Evolutionary conservation across 1,284 basidiomycete species (phyloP).

Genomic region (Ceratobasidium sp.): DNA sequence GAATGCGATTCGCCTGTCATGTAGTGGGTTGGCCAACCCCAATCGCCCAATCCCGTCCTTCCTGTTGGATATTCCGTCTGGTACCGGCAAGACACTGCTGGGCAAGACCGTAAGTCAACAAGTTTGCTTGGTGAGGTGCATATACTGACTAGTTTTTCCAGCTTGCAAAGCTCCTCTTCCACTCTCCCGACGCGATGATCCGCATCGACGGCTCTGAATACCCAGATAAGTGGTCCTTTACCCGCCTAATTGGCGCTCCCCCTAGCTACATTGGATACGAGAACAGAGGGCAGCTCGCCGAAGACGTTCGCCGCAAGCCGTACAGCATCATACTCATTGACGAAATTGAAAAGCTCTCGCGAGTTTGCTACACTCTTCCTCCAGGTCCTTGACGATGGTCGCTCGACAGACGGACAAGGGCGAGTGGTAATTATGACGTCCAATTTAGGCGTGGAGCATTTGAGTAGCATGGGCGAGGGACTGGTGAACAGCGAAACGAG

Average conservation of each 20-base stretch:
- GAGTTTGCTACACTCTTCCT: constrained; percentile 94
- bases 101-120: constrained; percentile 82
- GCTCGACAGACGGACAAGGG: constrained; percentile 89
- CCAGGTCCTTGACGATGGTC: constrained; percentile 96
- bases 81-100: constrained; percentile 89
- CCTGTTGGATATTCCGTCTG: constrained; percentile 93
- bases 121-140: constrained; percentile 47
- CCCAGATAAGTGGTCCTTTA: constrained; percentile 93
- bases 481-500: constrained; percentile 74
- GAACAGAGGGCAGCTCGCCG: constrained; percentile 90
- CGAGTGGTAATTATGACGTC: constrained; percentile 93
- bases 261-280: constrained; percentile 95
- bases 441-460: constrained; percentile 85
- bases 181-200: constrained; percentile 91
- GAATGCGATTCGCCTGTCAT: constrained; percentile 90
- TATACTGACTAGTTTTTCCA: constrained; percentile 56
- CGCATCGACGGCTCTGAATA: constrained; percentile 94
- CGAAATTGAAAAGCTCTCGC: constrained; percentile 88
- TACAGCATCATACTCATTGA: constrained; percentile 86
- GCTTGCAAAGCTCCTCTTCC: constrained; percentile 90
- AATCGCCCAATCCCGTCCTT: constrained; percentile 92
- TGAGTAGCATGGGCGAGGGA: constrained; percentile 83
- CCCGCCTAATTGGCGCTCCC: constrained; percentile 90
- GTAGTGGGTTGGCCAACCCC: constrained; percentile 88
- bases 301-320: constrained; percentile 90